Conservation (phyloP, 352 stramenopile genomes). For the Globisporangium yorkense region DNA sequence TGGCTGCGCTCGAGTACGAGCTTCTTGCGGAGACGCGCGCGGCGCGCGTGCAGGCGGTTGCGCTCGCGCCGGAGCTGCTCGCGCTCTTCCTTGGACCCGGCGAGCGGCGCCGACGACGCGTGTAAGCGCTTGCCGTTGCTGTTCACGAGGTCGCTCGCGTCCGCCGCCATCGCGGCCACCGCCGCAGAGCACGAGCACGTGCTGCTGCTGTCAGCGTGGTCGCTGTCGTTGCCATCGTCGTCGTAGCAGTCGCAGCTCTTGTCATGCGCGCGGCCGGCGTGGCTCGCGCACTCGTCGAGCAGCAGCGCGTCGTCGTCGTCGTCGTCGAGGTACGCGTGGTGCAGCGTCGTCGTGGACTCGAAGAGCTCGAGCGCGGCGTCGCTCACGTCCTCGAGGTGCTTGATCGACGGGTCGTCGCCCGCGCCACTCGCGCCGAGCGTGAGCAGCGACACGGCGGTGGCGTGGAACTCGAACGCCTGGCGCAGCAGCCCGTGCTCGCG, state of each 20-base stretch:
- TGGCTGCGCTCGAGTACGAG: slow-evolving; percentile 73
- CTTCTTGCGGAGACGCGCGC: slow-evolving; percentile 74
- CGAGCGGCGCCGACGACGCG: slow-evolving; percentile 20
- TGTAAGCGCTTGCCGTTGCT: slow-evolving; percentile 36
- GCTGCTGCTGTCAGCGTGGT: slow-evolving; percentile 10
- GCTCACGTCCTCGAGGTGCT: slow-evolving; percentile 46
- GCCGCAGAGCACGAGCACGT: slow-evolving; percentile 14
- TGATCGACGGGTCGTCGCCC: slow-evolving; percentile 32
- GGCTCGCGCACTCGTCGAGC: slow-evolving; percentile 7
- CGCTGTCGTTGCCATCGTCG: slow-evolving; percentile 19
- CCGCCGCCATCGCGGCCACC: background rate
- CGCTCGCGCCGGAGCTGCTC: slow-evolving; percentile 67
- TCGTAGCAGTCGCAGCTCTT: slow-evolving; percentile 32
- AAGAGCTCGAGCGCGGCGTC: slow-evolving; percentile 32
- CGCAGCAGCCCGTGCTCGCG: slow-evolving; percentile 58
- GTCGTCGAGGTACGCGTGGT: slow-evolving; percentile 20
- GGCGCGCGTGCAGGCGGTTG: slow-evolving; percentile 67
- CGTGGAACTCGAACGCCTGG: slow-evolving; percentile 73
- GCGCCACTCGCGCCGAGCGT: slow-evolving; percentile 28
- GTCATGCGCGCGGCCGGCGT: slow-evolving; percentile 22
- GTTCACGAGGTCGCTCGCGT: slow-evolving; percentile 19
- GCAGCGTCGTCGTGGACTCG: slow-evolving; percentile 29
- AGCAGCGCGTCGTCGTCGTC: slow-evolving; percentile 22
- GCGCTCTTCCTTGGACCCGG: slow-evolving; percentile 60
- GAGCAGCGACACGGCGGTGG: slow-evolving; percentile 58